Evolutionary conservation across 106 monocot genomes (phyloP), one percentile per base, ranked within the genome.

Genomic region (Dendrobium nobile): DNA sequence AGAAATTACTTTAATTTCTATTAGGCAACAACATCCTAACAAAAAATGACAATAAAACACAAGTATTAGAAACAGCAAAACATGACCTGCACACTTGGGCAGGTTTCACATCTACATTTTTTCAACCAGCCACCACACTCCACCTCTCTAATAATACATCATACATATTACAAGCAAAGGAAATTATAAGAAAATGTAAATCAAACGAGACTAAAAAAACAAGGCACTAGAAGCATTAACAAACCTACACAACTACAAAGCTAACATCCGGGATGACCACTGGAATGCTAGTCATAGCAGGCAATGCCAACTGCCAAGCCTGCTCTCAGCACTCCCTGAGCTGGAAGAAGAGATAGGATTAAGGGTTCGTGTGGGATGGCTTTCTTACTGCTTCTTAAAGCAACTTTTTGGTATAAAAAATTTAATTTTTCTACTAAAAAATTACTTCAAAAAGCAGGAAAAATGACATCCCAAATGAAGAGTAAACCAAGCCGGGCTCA

Each of bases 261-360:
- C 33, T 27, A 70, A 15, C 33, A 70, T 70, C 70, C 4, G 33
- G 13, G 37, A 11, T 9, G 13, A 70, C 27, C 42, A 43, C 19
- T n/a, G 54, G 82, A 86, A 85, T 75, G 88, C 90, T 80, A 82
- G 90, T 90, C 92, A 93, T 88, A 54, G 92, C 86, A 84, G 85
- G 83, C 11, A 8, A 70, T 75, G 47, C 5, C 33, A 31, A 8
- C 61, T 75, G 47, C 5, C 33, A 31, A 67, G 27, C 82, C 86
- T 41, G 77, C 90, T 93, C 88, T 79, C 81, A 90, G 88, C 86
- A 85, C 78, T 75, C 72, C 80, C 81, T 45, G 19, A 41, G 58
- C 18, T 37, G 41, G 73, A 42, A 31, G 40, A 81, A 1, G 37
- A 78, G 67, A 13, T 26, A 31, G 31, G 31, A 31, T 31, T 31